These are phyloP conservation scores for Crithidia acanthocephali DNA, from an alignment of 208 protist genomes.

Conservation along the genomic window DNA sequence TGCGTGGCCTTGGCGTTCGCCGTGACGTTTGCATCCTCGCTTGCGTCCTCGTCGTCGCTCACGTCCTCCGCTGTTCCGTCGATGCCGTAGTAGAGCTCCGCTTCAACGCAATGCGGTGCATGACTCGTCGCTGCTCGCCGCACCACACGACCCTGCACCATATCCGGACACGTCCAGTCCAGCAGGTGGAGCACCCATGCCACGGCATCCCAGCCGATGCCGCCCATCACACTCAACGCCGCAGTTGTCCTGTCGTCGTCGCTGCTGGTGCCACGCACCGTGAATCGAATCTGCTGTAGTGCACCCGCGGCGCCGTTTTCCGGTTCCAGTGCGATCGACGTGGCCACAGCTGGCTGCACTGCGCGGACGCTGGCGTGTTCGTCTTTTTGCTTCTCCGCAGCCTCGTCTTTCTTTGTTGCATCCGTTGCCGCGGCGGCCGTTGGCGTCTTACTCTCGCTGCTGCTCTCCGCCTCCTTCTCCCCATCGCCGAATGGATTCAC, in stretches of 20 bases:
- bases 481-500: neutral
- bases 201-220: constrained; percentile 35
- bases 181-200: constrained; percentile 32
- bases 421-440: neutral
- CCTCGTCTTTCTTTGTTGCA: neutral
- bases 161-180: constrained; percentile 37
- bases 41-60: neutral
- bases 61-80: constrained; percentile 3
- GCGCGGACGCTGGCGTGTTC: neutral
- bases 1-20: neutral
- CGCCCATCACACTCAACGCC: constrained; percentile 23
- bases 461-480: constrained; percentile 10
- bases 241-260: neutral
- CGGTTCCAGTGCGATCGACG: constrained; percentile 23
- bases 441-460: neutral
- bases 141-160: constrained; percentile 35
- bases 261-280: constrained; percentile 7
- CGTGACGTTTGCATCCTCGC: neutral
- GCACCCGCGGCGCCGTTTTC: constrained; percentile 13
- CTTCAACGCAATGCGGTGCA: constrained; percentile 24
- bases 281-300: constrained; percentile 17
- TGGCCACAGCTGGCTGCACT: neutral
- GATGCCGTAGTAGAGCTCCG: constrained; percentile 36
- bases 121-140: constrained; percentile 3
- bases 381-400: neutral